Evolutionary conservation across 2,329 filamentous ascomycete genomes (phyloP).

Genomic region (Colletotrichum incanum): DNA sequence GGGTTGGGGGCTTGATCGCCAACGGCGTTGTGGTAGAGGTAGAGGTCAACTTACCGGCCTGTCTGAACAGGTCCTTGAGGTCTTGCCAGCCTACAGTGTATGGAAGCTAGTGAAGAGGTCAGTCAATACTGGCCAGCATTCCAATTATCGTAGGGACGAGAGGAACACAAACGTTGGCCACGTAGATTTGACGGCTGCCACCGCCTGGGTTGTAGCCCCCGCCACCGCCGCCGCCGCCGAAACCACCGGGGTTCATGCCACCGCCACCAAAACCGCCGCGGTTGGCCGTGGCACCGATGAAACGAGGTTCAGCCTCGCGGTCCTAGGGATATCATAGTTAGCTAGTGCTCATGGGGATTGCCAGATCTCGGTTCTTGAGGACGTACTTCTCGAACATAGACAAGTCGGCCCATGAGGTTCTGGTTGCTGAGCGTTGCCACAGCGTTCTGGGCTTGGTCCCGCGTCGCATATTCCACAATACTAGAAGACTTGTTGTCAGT

Average conservation of each 20-base stretch:
- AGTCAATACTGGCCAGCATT: constrained; percentile 48
- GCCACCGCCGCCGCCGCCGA: constrained; percentile 66
- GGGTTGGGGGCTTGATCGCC: neutral
- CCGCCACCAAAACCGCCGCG: constrained; percentile 76
- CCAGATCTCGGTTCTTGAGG: neutral
- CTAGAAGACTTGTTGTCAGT: constrained; percentile 64
- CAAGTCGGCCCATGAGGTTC: constrained; percentile 97
- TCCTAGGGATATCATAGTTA: constrained; percentile 72
- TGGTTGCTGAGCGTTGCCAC: constrained; percentile 99
- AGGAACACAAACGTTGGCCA: constrained; percentile 91
- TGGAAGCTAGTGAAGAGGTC: constrained; percentile 77
- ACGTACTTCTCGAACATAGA: constrained; percentile 96
- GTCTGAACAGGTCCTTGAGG: constrained; percentile 97
- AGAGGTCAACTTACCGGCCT: constrained; percentile 83
- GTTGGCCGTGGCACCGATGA: constrained; percentile 80
- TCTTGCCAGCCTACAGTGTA: constrained; percentile 99
- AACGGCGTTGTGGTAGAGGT: constrained; percentile 18
- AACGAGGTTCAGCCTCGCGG: constrained; percentile 97
- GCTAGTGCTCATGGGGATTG: neutral
- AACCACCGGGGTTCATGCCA: constrained; percentile 66
- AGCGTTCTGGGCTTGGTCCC: constrained; percentile 98
- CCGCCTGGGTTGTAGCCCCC: constrained; percentile 66
- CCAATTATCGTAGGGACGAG: constrained; percentile 43
- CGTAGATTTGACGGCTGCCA: constrained; percentile 90
- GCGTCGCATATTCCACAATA: constrained; percentile 99